Evolutionary conservation across 2,329 filamentous ascomycete genomes (phyloP).

Genomic region (Trichoderma cornu-damae): DNA sequence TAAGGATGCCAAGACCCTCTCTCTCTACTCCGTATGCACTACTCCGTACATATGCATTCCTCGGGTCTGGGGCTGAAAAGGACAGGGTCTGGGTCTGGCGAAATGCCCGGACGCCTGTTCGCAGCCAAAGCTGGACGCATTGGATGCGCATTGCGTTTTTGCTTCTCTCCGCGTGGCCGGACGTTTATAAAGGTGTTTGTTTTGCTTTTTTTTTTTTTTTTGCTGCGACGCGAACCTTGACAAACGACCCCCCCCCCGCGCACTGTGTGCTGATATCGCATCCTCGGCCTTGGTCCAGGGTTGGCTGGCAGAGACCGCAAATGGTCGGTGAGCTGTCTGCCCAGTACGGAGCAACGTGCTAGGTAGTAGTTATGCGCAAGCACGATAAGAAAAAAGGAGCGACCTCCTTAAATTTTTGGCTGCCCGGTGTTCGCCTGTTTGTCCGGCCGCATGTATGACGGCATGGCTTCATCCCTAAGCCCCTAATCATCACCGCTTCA

Average conservation of each 20-base stretch:
- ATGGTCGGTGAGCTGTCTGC: constrained; percentile 1
- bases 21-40: neutral
- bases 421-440: neutral
- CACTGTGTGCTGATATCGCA: neutral
- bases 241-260: neutral
- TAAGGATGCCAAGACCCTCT: neutral
- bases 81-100: too few relatives aligned
- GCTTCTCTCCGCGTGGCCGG: neutral
- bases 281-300: neutral
- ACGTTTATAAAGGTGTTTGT: too few relatives aligned
- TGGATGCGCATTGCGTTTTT: neutral
- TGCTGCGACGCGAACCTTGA: neutral
- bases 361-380: too few relatives aligned
- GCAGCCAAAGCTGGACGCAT: neutral
- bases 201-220: too few relatives aligned
- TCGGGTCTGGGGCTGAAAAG: neutral
- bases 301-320: neutral
- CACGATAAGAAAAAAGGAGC: neutral
- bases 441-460: neutral
- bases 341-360: too few relatives aligned
- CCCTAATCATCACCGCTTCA: neutral
- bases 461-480: neutral
- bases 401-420: neutral
- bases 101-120: too few relatives aligned
- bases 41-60: too few relatives aligned